These are phyloP conservation scores for Colletotrichum acutatum DNA, from an alignment of 2,329 filamentous ascomycete species.

Conservation along the genomic window DNA sequence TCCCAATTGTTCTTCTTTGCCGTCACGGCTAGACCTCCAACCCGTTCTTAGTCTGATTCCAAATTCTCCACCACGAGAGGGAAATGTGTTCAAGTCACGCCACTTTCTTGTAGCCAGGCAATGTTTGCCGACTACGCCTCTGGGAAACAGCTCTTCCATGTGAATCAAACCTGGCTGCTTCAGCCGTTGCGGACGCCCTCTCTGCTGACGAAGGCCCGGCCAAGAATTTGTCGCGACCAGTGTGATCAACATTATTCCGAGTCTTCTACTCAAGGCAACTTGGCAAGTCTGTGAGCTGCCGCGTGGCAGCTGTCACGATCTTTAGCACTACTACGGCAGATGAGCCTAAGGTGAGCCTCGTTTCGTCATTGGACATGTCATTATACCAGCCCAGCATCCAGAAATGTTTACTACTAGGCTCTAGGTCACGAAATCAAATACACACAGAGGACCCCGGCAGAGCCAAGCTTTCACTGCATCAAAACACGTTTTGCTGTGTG, in stretches of 20 bases:
- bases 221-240: constrained; percentile 9
- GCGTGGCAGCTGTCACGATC: neutral
- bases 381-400: neutral
- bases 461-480: constrained; percentile 24
- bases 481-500: constrained; percentile 25
- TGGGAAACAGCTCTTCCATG: constrained; percentile 22
- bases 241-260: constrained; percentile 14
- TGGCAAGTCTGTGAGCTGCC: neutral
- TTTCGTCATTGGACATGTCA: neutral
- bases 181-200: neutral
- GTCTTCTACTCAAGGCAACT: neutral
- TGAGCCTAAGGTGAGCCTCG: neutral
- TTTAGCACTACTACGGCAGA: neutral
- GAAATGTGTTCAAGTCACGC: neutral
- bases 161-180: constrained; percentile 14
- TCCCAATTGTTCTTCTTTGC: constrained; percentile 3
- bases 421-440: neutral
- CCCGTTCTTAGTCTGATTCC: neutral
- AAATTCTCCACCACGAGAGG: neutral
- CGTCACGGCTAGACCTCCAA: constrained; percentile 9
- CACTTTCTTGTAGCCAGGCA: constrained; percentile 7
- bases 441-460: neutral
- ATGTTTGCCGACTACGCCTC: constrained; percentile 18
- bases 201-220: neutral
- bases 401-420: neutral